Evolutionary conservation across 73 alveolate species (phyloP), one percentile per base, ranked within the genome.

Genomic region (Stentor coeruleus): DNA sequence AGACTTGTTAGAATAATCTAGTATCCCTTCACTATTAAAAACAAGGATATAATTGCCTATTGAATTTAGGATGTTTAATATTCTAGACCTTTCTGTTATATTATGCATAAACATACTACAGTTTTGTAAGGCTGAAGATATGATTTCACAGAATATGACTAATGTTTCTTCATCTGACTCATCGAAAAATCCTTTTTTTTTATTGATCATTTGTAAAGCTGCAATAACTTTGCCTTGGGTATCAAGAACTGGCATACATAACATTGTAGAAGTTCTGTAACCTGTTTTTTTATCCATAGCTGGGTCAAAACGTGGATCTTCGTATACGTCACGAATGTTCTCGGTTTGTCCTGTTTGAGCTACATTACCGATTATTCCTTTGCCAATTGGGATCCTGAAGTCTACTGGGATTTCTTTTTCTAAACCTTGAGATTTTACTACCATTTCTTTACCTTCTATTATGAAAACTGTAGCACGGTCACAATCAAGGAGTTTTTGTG

Each of bases 311-410:
- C 81, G n/a, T 66, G 81, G 55, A 66, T 66, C 81, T 66, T 15
- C 38, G 31, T 66, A 66, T 66, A 35, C 81, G 30, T 66, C 81
- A 28, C 20, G 26, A 35, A 77, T 49, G 28, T 35, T 39, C 39
- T 42, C 80, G 4, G 77, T 49, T 31, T 39, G 28, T 0, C 85
- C 85, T 39, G 85, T 39, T 55, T 14, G 35, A 28, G 38, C 74
- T 0, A 77, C 85, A 14, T 42, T 42, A 38, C 85, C 85, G 1
- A 39, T n/a, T 0, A 77, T 77, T 40, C 85, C 85, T 28, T 77
- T 49, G n/a, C 42, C 75, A n/a, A 42, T 14, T 20, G 76, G 80
- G 31, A 77, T 77, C n/a, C 75, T 37, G 57, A 77, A 42, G 1
- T 31, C 82, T 0, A 26, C 75, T 40, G 74, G 73, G 73, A 57